Conservation (phyloP, 768 basidiomycete species). For the Scleroderma bovista region DNA sequence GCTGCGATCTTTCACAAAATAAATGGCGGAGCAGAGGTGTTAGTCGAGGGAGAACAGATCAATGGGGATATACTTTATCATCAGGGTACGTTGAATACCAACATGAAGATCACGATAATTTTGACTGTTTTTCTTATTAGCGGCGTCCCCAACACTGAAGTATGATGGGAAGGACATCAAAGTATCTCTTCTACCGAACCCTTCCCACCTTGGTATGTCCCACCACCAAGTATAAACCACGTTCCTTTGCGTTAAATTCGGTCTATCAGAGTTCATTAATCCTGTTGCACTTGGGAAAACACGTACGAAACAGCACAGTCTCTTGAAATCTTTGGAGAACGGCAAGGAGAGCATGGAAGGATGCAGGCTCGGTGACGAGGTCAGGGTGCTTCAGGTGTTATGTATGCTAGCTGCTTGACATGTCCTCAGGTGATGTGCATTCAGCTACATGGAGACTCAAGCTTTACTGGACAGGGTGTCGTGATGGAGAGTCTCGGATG, state of each 20-base stretch:
- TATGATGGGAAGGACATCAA: conserved; percentile 53
- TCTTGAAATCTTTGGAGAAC: conserved; percentile 59
- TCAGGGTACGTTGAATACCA: conserved; percentile 39
- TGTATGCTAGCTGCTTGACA: background rate
- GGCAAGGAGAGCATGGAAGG: conserved; percentile 15
- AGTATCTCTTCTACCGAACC: conserved; percentile 75
- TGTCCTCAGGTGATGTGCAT: conserved; percentile 81
- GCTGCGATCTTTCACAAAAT: conserved; percentile 82
- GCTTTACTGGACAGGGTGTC: conserved; percentile 86
- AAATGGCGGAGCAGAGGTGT: conserved; percentile 65
- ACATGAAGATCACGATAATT: background rate
- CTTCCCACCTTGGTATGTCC: conserved; percentile 62
- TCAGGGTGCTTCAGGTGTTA: background rate
- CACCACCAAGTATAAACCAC: conserved; percentile 4
- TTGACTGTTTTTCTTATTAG: conserved; percentile 28
- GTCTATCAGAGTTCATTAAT: conserved; percentile 68
- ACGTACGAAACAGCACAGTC: conserved; percentile 82
- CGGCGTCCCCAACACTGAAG: conserved; percentile 55
- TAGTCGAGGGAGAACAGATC: conserved; percentile 55
- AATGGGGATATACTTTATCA: conserved; percentile 89
- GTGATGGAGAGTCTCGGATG: conserved; percentile 85
- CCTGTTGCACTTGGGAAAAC: conserved; percentile 87
- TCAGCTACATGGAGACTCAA: conserved; percentile 88
- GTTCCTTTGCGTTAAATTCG: conserved; percentile 2
- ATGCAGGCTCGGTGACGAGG: conserved; percentile 30